A percentile compares a stretch with the other conserved stretches of the same genome.
phyloP scores from a whole-genome alignment of 192 early-diverging fungal species.

The Podila verticillata region DNA sequence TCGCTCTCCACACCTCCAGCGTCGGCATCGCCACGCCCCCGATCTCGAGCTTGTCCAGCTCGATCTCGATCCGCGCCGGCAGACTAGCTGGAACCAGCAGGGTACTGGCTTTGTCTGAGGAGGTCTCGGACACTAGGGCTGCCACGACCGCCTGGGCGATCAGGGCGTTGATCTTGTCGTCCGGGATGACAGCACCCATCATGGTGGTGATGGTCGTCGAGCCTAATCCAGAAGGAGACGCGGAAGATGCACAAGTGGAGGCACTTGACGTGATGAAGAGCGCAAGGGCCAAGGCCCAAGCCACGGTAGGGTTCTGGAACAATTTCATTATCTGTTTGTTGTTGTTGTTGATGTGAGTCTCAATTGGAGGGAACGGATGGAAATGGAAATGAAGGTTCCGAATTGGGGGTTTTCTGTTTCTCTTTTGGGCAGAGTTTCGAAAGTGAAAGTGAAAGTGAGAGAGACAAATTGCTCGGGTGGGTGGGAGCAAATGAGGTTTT shows the following conservation, averaged over 20 bases:
- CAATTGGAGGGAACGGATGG: neutral
- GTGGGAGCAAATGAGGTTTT: no score
- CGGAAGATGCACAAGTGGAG: no score
- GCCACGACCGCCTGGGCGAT: neutral
- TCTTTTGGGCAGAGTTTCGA: no score
- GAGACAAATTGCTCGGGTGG: no score
- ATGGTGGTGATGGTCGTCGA: no score
- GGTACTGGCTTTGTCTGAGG: no score
- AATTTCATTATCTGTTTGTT: neutral
- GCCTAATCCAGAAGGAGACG: no score
- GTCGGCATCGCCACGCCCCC: constrained; percentile 10
- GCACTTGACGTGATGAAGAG: neutral
- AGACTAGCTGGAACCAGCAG: neutral
- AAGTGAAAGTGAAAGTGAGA: no score
- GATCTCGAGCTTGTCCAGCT: constrained; percentile 25
- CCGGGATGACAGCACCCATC: no score
- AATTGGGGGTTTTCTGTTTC: no score
- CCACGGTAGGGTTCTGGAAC: neutral
- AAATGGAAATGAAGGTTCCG: no score
- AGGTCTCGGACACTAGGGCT: neutral
- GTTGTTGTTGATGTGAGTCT: neutral
- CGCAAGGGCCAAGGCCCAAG: constrained; percentile 2
- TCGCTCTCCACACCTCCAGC: neutral
- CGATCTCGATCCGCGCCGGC: constrained; percentile 16
- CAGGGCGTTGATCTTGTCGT: no score